Evolutionary conservation across 2,329 filamentous ascomycete genomes (phyloP).

Genomic region (Tolypocladium amazonense): DNA sequence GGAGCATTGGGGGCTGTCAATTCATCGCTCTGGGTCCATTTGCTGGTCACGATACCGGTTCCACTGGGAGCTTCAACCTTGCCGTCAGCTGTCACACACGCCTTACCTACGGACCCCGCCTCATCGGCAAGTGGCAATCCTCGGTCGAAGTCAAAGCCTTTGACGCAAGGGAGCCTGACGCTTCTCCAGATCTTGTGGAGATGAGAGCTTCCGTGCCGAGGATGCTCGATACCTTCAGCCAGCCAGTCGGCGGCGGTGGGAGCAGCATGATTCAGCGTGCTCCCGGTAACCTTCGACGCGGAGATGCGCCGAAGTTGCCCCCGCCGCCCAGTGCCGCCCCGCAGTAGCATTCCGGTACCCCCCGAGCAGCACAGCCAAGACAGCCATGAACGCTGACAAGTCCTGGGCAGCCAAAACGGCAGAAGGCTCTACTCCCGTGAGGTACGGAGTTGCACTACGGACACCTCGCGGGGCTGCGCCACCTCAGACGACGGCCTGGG

Average conservation of each 20-base stretch:
- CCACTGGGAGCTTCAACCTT: background rate
- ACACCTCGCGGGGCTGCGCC: background rate
- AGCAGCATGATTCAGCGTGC: background rate
- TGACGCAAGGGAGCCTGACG: background rate
- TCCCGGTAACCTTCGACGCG: background rate
- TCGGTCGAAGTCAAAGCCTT: background rate
- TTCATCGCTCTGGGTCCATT: background rate
- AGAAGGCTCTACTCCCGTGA: background rate
- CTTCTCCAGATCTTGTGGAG: background rate
- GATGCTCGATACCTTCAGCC: background rate
- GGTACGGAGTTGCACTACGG: too few species aligned
- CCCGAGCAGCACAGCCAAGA: background rate
- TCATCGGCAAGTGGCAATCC: background rate
- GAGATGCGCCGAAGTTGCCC: background rate
- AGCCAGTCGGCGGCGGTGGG: background rate
- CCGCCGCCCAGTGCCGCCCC: background rate
- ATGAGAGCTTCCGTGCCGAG: background rate
- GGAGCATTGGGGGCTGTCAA: background rate
- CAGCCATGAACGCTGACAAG: background rate
- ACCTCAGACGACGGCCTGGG: background rate
- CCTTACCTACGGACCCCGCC: background rate
- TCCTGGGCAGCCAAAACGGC: background rate
- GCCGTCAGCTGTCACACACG: background rate
- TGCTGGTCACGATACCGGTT: background rate
- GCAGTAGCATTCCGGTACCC: background rate